Base-by-base conservation (phyloP, 106 monocot species). In the Chionographis japonica region DNA sequence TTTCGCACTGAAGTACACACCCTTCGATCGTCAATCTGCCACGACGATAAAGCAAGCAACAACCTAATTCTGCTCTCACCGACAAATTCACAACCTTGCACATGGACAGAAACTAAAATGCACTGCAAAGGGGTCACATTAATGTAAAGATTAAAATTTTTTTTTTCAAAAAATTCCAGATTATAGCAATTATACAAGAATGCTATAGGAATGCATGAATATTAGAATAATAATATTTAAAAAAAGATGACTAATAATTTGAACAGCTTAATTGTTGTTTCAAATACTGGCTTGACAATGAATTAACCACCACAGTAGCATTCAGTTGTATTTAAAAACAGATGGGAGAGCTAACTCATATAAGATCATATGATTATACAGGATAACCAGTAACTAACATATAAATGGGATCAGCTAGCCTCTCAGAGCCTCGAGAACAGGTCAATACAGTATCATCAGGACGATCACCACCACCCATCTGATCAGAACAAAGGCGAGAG, bases 371-470 rank as follows among this genome's bases (percentile, higher is more conserved):
- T 27, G 27, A 27, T 27, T 27, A 27, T 27, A 27, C 27, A 27
- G 27, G 1, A 27, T 27, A 27, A 27, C 27, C 27, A 56, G 5
- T 41, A 13, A 50, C 6, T 12, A 12, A 41, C 38, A 52, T 2
- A 39, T 18, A 16, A 58, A 65, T 39, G 19, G 66, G 40, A 60
- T 16, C 5, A 73, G 50, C 58, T 49, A 66, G 93, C 98, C 93
- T 98, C 37, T 98, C 92, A 9, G 85, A 84, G 52, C 93, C 98
- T 69, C 98, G 98, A 58, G 90, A 70, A 67, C 93, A 98, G 12
- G 83, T 90, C 70, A 98, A 68, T n/a, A 98, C 60, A 14, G 98
- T 93, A 20, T 98, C 92, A 60, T 98, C 98, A 40, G 98, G 93
- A 73, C 77, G 70, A 35, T 80, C 74, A 40, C 98, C 98, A 1